Conservation (phyloP, 305 asterid species). For the Lippia alba region DNA sequence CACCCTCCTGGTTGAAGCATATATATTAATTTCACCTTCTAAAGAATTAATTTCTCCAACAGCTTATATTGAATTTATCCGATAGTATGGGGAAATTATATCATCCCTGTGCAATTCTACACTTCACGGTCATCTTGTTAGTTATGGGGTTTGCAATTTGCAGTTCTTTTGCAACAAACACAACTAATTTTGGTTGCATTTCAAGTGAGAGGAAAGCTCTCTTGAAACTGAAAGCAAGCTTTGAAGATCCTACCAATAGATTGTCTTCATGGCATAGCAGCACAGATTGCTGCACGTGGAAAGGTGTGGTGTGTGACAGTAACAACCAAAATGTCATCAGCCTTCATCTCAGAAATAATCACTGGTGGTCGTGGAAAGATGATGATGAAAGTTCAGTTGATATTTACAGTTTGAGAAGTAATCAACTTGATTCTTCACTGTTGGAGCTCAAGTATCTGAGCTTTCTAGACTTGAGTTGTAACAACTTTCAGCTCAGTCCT, state of each 20-base stretch:
- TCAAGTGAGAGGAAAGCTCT: not conserved
- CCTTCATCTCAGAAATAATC: conserved; percentile 9
- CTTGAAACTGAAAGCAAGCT: not conserved
- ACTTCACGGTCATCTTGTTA: no score
- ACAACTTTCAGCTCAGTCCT: not conserved
- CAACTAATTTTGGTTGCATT: not conserved
- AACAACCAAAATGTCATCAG: not conserved
- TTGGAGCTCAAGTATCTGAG: conserved; percentile 22
- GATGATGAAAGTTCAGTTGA: no score
- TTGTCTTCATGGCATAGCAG: not conserved
- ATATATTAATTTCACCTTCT: no score
- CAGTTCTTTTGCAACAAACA: not conserved
- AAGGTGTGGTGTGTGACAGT: conserved; percentile 23
- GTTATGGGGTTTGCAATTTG: not conserved
- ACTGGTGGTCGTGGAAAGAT: no score
- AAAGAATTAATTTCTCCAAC: no score
- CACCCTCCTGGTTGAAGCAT: no score
- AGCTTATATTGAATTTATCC: no score
- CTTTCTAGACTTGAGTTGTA: conserved; percentile 10
- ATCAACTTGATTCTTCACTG: conserved; percentile 22
- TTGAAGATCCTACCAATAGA: no score
- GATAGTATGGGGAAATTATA: no score
- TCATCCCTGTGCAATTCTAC: no score
- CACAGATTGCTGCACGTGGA: conserved; percentile 17
- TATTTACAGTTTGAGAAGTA: not conserved